phyloP scores from a whole-genome alignment of 257 asterid genomes.

The Anisodus acutangulus region DNA sequence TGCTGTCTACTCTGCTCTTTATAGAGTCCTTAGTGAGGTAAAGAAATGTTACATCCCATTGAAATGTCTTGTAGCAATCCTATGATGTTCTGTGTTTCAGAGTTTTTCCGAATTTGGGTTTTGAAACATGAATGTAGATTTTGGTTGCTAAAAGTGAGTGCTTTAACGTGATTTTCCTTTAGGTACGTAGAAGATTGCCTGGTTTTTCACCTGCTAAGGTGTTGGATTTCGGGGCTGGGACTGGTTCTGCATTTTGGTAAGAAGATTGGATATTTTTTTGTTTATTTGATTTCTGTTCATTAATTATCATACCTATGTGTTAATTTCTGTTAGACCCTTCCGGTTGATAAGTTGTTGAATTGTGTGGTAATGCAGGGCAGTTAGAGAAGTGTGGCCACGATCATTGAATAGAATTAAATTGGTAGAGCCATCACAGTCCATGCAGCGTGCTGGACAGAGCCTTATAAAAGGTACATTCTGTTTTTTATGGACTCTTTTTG shows the following conservation, averaged over 20 bases:
- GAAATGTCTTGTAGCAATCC: neutral
- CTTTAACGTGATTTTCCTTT: conserved; percentile 28
- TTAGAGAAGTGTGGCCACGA: conserved; percentile 94
- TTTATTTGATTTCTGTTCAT: conserved; percentile 11
- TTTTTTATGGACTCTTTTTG: neutral
- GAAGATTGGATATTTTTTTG: conserved; percentile 38
- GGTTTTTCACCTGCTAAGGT: conserved; percentile 80
- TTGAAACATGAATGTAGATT: neutral
- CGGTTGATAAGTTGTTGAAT: neutral
- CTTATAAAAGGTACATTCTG: conserved; percentile 64
- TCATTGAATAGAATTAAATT: conserved; percentile 69
- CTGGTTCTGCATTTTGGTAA: conserved; percentile 97
- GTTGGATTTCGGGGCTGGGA: conserved; percentile 97
- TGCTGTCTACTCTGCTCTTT: conserved; percentile 84
- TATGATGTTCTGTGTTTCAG: neutral
- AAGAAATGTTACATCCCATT: conserved; percentile 16
- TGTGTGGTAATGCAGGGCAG: conserved; percentile 60
- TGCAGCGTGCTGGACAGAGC: conserved; percentile 93
- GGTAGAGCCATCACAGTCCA: conserved; percentile 97
- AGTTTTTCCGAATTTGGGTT: neutral
- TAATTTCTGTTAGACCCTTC: neutral
- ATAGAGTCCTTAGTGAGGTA: conserved; percentile 92
- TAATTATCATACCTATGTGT: neutral
- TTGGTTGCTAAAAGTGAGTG: conserved; percentile 23
- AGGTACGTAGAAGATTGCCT: conserved; percentile 88